phyloP scores from a whole-genome alignment of 495 filamentous ascomycete genomes.

The Aspergillus haitiensis region DNA sequence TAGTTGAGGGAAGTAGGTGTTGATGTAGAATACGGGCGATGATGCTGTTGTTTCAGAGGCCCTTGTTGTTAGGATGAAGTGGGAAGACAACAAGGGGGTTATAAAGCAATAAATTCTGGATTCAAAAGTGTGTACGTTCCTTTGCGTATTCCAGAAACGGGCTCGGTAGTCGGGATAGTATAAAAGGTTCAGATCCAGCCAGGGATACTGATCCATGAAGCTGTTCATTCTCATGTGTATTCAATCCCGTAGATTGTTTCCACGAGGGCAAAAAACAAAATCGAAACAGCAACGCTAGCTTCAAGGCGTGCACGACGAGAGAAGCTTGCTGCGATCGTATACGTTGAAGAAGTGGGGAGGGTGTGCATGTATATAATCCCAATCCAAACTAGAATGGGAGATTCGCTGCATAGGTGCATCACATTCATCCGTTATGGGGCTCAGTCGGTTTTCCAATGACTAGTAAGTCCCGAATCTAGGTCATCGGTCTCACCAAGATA shows the following conservation, averaged over 20 bases:
- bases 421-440: neutral
- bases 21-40: neutral
- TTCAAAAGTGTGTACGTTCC: neutral
- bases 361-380: neutral
- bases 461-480: constrained; percentile 63
- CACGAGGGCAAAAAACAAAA: neutral
- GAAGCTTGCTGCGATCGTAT: neutral
- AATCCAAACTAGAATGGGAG: neutral
- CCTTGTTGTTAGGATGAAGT: neutral
- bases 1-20: neutral
- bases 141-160: neutral
- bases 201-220: neutral
- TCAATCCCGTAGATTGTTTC: neutral
- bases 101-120: neutral
- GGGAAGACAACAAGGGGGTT: neutral
- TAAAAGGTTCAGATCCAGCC: neutral
- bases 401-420: neutral
- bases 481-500: constrained; percentile 76
- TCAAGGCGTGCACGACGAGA: neutral
- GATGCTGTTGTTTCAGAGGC: neutral
- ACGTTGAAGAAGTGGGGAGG: neutral
- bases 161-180: neutral
- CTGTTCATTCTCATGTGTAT: no score
- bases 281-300: neutral
- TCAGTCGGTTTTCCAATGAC: constrained; percentile 94